A percentile compares a stretch with the other conserved stretches of the same genome.
phyloP scores from a whole-genome alignment of 495 filamentous ascomycete species.

The Xylaria sp. region DNA sequence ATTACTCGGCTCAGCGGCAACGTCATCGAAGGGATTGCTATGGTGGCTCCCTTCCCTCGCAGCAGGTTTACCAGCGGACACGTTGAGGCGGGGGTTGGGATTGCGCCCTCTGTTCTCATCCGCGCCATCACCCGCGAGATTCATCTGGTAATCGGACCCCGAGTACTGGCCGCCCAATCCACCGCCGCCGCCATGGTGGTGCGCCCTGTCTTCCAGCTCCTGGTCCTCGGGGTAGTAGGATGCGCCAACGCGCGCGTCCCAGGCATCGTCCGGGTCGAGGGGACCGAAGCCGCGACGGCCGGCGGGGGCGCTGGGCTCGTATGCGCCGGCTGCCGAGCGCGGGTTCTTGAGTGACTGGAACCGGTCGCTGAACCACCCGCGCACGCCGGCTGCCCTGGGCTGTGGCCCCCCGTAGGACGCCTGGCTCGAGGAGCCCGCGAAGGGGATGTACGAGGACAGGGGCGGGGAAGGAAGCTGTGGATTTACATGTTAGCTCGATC shows the following conservation, averaged over 20 bases:
- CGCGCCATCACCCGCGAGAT: constrained; percentile 37
- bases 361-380: constrained; percentile 64
- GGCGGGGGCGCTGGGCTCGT: constrained; percentile 55
- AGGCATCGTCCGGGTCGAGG: constrained; percentile 75
- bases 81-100: constrained; percentile 51
- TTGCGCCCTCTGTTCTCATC: constrained; percentile 48
- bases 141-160: constrained; percentile 29
- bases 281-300: constrained; percentile 53
- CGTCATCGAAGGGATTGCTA: constrained; percentile 63
- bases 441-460: constrained; percentile 67
- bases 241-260: constrained; percentile 68
- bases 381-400: constrained; percentile 62
- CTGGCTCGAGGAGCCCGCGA: constrained; percentile 44
- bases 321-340: constrained; percentile 65
- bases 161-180: not conserved
- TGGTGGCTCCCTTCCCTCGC: constrained; percentile 38
- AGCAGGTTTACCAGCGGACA: not conserved
- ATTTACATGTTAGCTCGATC: constrained; percentile 25
- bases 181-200: constrained; percentile 6
- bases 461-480: constrained; percentile 65
- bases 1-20: constrained; percentile 61
- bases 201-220: constrained; percentile 54
- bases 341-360: constrained; percentile 60
- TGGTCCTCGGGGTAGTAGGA: constrained; percentile 67
- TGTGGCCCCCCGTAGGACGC: constrained; percentile 52